phyloP scores from a whole-genome alignment of 2,329 filamentous ascomycete genomes.

The Akanthomyces lecanii region DNA sequence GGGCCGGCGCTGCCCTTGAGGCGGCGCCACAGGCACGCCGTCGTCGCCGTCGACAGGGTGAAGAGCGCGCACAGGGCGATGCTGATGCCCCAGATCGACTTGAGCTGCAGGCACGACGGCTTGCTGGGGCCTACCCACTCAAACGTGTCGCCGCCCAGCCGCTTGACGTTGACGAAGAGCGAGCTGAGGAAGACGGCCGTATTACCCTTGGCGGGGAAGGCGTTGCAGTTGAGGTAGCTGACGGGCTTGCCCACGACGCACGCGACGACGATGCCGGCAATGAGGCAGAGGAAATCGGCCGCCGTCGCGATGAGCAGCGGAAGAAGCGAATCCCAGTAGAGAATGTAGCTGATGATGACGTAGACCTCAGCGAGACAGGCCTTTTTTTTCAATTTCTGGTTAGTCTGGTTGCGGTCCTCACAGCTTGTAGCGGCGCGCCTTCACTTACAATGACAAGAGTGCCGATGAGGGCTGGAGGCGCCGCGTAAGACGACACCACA shows the following conservation, averaged over 20 bases:
- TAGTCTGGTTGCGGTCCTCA: not conserved
- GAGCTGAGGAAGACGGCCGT: conserved; percentile 43
- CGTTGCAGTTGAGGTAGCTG: conserved; percentile 68
- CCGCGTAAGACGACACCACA: conserved; percentile 58
- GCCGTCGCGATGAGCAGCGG: conserved; percentile 66
- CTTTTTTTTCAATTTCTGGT: conserved; percentile 38
- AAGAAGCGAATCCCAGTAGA: conserved; percentile 72
- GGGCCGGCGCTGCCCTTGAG: conserved; percentile 37
- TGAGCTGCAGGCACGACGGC: conserved; percentile 75
- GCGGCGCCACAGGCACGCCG: conserved; percentile 59
- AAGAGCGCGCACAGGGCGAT: conserved; percentile 75
- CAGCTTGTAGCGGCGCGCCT: not conserved
- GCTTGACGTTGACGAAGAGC: conserved; percentile 38
- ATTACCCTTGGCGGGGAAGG: conserved; percentile 39
- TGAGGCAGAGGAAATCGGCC: conserved; percentile 64
- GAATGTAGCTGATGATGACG: conserved; percentile 73
- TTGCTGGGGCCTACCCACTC: conserved; percentile 49
- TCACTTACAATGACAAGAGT: conserved; percentile 72
- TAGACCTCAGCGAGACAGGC: conserved; percentile 76
- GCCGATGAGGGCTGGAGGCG: conserved; percentile 70
- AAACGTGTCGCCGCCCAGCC: conserved; percentile 30
- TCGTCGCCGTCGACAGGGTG: conserved; percentile 56
- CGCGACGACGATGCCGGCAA: conserved; percentile 74
- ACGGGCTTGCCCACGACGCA: conserved; percentile 76
- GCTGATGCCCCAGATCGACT: conserved; percentile 80